These are phyloP conservation scores for Colletotrichum kahawae DNA, from an alignment of 2,329 filamentous ascomycete genomes.

Conservation along the genomic window DNA sequence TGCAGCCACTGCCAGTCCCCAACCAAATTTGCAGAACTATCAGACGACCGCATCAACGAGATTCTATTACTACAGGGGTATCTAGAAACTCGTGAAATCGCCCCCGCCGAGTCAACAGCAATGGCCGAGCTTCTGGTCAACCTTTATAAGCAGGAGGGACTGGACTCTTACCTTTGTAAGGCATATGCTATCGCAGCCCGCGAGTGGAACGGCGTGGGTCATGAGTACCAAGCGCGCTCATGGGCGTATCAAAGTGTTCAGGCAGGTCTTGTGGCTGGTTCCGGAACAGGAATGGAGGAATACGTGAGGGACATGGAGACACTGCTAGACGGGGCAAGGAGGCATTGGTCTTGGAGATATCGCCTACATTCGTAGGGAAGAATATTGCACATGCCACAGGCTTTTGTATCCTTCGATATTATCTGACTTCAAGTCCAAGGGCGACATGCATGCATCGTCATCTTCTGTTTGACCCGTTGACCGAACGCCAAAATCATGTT, in stretches of 20 bases:
- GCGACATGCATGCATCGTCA: too few species aligned
- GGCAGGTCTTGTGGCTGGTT: background rate
- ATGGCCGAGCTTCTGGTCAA: background rate
- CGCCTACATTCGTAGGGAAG: background rate
- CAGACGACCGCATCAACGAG: background rate
- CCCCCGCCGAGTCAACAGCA: background rate
- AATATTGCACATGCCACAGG: too few species aligned
- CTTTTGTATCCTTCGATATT: too few species aligned
- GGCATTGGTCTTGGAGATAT: background rate
- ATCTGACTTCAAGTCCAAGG: too few species aligned
- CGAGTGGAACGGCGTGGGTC: background rate
- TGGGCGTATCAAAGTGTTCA: background rate
- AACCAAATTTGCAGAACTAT: background rate
- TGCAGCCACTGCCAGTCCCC: background rate
- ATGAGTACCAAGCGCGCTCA: background rate
- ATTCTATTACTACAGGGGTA: background rate
- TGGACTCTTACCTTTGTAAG: background rate
- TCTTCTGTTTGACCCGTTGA: too few species aligned
- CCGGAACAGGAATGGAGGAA: background rate
- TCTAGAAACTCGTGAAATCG: background rate
- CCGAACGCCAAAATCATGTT: too few species aligned
- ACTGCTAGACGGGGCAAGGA: background rate
- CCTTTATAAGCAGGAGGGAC: background rate
- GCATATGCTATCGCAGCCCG: background rate
- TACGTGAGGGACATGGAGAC: background rate